Evolutionary conservation across 2,329 filamentous ascomycete species (phyloP), one percentile per base, ranked within the genome.

Genomic region (Colletotrichum orbiculare): DNA sequence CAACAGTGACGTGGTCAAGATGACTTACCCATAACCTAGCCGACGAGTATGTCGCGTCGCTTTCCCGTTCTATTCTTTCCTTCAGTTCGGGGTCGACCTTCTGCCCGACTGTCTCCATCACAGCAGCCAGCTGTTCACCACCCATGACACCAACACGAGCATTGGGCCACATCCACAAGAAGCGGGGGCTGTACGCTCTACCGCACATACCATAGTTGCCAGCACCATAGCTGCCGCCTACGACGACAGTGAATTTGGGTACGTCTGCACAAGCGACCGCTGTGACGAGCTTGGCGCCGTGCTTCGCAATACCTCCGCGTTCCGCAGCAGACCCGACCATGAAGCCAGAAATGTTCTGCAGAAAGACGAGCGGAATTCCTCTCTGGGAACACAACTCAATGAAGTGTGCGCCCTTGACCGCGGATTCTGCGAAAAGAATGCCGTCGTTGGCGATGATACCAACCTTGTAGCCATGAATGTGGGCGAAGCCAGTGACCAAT

Each of bases 201-300:
- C 96, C 96, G 75, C 93, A 98, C 96, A 99, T 99, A 72, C 95
- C 96, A 75, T 99, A 99, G 78, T 98, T 99, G 4, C 96, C 96
- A 8, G 95, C 95, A 64, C 95, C 95, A 69, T 96, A 96, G 76
- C 91, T 94, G 37, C 91, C 92, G 33, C 96, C 96, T n/a, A 97
- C 90, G 1, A 99, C 92, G 13, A 99, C 93, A 1, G 96, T 99
- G 74, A 98, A 95, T 78, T 99, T 98, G 70, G 96, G 95, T 46
- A 98, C 95, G 70, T 96, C 89, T 4, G 95, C 94, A 75, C 94
- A 97, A 8, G 94, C 93, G 10, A 98, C 96, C 8, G 95, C 96
- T 3, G 94, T 97, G 35, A 98, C 96, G 15, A 99, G 88, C 81
- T 99, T 98, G 6, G 96, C 96, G 45, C 96, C 96, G 74, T 98